Base-by-base conservation (phyloP, 2,329 filamentous ascomycete species). In the Neonectria faginata region DNA sequence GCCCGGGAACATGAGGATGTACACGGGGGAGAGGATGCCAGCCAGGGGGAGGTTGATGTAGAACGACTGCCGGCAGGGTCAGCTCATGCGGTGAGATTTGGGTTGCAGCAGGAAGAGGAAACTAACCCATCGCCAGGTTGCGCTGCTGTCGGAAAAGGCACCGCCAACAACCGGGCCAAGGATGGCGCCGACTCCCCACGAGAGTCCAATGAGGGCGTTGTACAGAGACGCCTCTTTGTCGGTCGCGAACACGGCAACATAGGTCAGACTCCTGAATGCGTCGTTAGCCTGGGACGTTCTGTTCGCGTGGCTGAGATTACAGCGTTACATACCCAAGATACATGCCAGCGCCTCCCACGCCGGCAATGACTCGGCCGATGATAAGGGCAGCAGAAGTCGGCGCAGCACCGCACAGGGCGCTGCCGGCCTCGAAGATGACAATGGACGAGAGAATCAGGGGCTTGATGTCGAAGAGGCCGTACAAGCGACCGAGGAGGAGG, bases 1-100 rank as follows among this genome's bases (percentile, higher is more conserved):
- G 2, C 76, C 79, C 0, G 87, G 77, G 5, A 81, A 67, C 62
- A 83, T 80, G 36, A 87, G 41, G 29, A 82, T 79, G 27, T 81
- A 77, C 0, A 84, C 82, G 2, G 79, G 75, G 25, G 78, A 77
- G 5, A 79, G 68, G 2, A 76, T 78, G 3, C 76, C 80, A 42
- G 85, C 74, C 39, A 78, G 64, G 2, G 70, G 71, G 8, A 86
- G 74, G 64, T 86, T 87, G 72, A 87, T 82, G 69, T 88, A 88
- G 68, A 85, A 85, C 0, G 78, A 78, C 79, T 53, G 27, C 12
- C 10, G 22, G 9, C 16, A n/a, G 12, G 25, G 18, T 22, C 29
- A 36, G 31, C 27, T 22, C 12, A 14, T 31, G 27, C 27, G 45
- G n/a, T 20, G 5, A 16, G 18, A 20, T 25, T 25, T 25, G 25